Evolutionary conservation across 1,139 yeast species (phyloP), one percentile per base, ranked within the genome.

Genomic region (Lodderomyces jiufengensis): DNA sequence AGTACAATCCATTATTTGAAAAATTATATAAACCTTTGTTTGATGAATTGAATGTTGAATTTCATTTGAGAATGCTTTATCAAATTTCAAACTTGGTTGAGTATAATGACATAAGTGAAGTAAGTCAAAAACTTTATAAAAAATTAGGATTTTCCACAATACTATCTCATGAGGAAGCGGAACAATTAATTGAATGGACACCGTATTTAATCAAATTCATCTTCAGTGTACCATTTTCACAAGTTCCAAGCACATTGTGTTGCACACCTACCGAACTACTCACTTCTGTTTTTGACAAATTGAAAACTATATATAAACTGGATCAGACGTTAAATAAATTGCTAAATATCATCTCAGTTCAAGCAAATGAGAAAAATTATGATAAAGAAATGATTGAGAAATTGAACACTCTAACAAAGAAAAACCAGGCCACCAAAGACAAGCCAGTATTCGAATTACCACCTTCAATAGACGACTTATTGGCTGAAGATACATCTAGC

Each of bases 1-100:
- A 60, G 33, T 59, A 64, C 40, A 57, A 59, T 32, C 42, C 52
- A 0, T 42, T 59, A n/a, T 41, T 65, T 13, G 39, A 55, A 28
- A 62, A 63, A 37, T 37, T 66, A 15, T 66, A 64, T 43, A 39
- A 36, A 18, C 71, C 72, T 1, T 45, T 66, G 24, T 40, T 66
- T 10, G 62, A 61, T 18, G 63, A 54, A 25, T 44, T 63, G 31
- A 67, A 66, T 1, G 25, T 37, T 4, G 29, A 38, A 1, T 52
- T 58, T 39, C 55, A 54, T 37, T n/a, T 47, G 18, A 36, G 43
- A 12, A 38, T 51, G 5, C 33, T 54, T 5, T 13, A 37, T 3
- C 30, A 27, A n/a, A 42, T 40, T 6, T 10, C 35, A 9, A 24
- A 26, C 3, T 16, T 40, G 5, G 6, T 36, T 27, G 26, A 23